Conservation (phyloP, 2,329 filamentous ascomycete species). For the Cercospora sp. region DNA sequence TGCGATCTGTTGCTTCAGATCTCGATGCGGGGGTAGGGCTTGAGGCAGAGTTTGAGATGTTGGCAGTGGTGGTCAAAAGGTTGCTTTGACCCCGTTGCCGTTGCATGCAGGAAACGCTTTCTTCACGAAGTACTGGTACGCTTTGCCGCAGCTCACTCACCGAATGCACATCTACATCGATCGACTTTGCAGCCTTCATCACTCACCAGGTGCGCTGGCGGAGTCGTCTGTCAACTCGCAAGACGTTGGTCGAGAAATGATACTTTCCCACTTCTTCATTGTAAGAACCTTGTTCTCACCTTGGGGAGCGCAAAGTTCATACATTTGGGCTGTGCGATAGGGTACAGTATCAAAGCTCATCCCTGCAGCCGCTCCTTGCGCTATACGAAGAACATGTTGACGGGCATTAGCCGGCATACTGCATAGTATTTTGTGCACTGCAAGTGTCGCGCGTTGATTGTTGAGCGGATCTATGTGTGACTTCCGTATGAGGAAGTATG, state of each 20-base stretch:
- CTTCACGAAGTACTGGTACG: neutral
- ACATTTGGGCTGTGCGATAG: neutral
- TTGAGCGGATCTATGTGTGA: conserved; percentile 12
- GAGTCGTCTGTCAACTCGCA: neutral
- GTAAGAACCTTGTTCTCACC: neutral
- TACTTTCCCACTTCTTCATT: neutral
- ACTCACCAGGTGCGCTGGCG: neutral
- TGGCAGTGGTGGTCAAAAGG: neutral
- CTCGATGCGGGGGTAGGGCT: neutral
- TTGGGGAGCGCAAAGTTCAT: neutral
- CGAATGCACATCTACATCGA: too few relatives aligned
- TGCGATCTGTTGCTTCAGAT: neutral
- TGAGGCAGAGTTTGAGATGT: neutral
- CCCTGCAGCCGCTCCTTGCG: neutral
- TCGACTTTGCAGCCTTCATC: neutral
- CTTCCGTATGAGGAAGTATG: conserved; percentile 10
- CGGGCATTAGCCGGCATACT: neutral
- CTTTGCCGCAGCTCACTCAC: neutral
- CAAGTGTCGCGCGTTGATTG: conserved; percentile 17
- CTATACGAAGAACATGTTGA: conserved; percentile 1
- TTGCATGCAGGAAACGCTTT: conserved; percentile 1
- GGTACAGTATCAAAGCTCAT: neutral
- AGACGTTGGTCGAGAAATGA: neutral
- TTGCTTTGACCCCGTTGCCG: conserved; percentile 2
- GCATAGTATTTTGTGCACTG: conserved; percentile 11